These are phyloP conservation scores for Eruca vesicaria DNA, from an alignment of 441 rosid genomes.

Conservation along the genomic window DNA sequence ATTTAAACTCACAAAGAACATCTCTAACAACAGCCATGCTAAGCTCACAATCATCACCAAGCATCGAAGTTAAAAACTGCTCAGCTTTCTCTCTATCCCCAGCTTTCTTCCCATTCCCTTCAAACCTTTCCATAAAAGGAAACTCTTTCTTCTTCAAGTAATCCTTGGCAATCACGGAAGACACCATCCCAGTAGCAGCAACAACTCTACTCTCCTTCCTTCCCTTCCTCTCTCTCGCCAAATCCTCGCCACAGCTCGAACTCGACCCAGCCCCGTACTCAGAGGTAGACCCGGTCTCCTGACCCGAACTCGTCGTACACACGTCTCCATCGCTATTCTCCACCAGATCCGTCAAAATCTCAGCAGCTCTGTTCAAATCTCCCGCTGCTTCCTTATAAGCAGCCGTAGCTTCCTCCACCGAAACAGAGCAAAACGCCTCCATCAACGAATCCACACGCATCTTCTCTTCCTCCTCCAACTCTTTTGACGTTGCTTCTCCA, in stretches of 20 bases:
- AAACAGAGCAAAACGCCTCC: conserved; percentile 53
- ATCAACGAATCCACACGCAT: conserved; percentile 35
- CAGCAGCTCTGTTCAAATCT: conserved; percentile 51
- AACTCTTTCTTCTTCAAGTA: conserved; percentile 41
- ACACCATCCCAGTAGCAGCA: conserved; percentile 78
- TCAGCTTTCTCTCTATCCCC: conserved; percentile 53
- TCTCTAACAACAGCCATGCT: conserved; percentile 80
- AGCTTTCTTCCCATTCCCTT: conserved; percentile 21
- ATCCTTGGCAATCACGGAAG: conserved; percentile 74
- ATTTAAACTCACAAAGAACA: conserved; percentile 64
- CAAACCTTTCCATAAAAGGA: conserved; percentile 22
- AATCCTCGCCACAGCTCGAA: background rate
- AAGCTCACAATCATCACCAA: conserved; percentile 69
- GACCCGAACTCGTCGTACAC: conserved; percentile 40
- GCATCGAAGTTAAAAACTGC: conserved; percentile 76
- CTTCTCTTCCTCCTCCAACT: conserved; percentile 29
- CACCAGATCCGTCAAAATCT: conserved; percentile 32
- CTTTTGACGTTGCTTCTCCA: conserved; percentile 22
- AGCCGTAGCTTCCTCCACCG: conserved; percentile 48
- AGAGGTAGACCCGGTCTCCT: conserved; percentile 37
- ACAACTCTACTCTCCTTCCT: conserved; percentile 56
- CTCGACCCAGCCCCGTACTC: background rate
- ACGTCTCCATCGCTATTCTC: conserved; percentile 48
- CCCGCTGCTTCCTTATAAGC: conserved; percentile 49
- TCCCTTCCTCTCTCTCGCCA: background rate